phyloP scores from a whole-genome alignment of 2,329 filamentous ascomycete species.

The Colletotrichum incanum region DNA sequence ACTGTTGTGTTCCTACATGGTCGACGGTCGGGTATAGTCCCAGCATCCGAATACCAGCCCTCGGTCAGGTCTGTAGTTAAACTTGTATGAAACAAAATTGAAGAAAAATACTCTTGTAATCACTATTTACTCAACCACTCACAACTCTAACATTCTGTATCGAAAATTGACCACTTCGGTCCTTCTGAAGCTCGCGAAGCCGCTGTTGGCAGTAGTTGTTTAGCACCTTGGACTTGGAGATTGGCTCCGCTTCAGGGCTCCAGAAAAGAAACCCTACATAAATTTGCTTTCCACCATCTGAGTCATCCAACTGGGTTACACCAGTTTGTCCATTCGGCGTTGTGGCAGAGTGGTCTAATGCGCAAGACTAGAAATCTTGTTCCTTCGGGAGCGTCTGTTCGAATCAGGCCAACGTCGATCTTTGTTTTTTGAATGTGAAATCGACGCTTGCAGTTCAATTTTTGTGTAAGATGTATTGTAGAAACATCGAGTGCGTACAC shows the following conservation, averaged over 20 bases:
- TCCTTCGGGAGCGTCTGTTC: constrained; percentile 34
- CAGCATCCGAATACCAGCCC: too few species aligned
- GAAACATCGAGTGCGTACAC: too few species aligned
- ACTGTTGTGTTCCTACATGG: too few species aligned
- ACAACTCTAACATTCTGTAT: neutral
- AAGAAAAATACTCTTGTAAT: too few species aligned
- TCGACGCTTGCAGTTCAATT: too few species aligned
- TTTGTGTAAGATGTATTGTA: too few species aligned
- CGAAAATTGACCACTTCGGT: neutral
- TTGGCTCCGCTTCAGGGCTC: neutral
- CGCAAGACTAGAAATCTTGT: constrained; percentile 31
- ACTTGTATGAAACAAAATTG: too few species aligned
- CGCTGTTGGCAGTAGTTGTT: neutral
- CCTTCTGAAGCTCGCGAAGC: neutral
- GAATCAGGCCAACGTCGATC: constrained; percentile 30
- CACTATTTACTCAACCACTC: neutral
- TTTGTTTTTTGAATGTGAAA: neutral
- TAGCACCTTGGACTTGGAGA: neutral
- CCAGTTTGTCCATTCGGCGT: neutral
- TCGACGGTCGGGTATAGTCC: too few species aligned
- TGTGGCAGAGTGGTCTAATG: constrained; percentile 31
- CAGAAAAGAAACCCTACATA: neutral
- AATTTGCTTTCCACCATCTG: accelerated
- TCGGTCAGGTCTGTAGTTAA: too few species aligned
- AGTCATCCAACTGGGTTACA: neutral